Percentiles rank a stretch among this genome's conserved stretches.
Conservation (phyloP, 768 basidiomycete species). For the Rhodotorula paludigena region DNA sequence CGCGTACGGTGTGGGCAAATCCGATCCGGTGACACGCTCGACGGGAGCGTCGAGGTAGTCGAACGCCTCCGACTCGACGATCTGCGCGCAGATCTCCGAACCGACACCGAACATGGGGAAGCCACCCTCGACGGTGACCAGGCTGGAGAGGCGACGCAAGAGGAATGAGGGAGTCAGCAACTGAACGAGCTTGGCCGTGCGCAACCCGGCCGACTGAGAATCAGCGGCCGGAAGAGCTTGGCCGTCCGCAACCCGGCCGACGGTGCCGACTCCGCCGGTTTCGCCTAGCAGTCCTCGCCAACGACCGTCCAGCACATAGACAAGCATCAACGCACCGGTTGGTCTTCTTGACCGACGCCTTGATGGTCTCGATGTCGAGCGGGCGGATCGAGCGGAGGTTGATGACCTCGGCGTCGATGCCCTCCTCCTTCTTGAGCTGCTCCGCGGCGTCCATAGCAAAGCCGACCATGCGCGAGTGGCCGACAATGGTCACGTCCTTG, state of each 20-base stretch:
- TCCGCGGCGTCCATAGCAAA: conserved; percentile 94
- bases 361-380: conserved; percentile 95
- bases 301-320: too few species aligned
- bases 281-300: too few species aligned
- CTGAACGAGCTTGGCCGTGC: too few species aligned
- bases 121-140: conserved; percentile 93
- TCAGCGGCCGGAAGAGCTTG: too few species aligned
- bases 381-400: conserved; percentile 94
- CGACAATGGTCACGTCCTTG: conserved; percentile 88
- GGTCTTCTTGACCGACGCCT: conserved; percentile 95
- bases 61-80: conserved; percentile 93
- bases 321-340: conserved; percentile 64
- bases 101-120: conserved; percentile 99
- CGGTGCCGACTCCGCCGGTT: too few species aligned
- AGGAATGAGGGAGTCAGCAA: too few species aligned
- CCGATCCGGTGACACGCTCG: conserved; percentile 91
- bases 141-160: conserved; percentile 57
- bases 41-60: conserved; percentile 98
- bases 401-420: conserved; percentile 94
- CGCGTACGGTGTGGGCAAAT: conserved; percentile 98
- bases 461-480: conserved; percentile 96
- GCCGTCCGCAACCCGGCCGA: too few species aligned
- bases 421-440: conserved; percentile 77
- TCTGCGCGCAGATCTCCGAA: conserved; percentile 95
- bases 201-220: too few species aligned